phyloP scores from a whole-genome alignment of 169 alveolate genomes.

The Perkinsus chesapeaki region DNA sequence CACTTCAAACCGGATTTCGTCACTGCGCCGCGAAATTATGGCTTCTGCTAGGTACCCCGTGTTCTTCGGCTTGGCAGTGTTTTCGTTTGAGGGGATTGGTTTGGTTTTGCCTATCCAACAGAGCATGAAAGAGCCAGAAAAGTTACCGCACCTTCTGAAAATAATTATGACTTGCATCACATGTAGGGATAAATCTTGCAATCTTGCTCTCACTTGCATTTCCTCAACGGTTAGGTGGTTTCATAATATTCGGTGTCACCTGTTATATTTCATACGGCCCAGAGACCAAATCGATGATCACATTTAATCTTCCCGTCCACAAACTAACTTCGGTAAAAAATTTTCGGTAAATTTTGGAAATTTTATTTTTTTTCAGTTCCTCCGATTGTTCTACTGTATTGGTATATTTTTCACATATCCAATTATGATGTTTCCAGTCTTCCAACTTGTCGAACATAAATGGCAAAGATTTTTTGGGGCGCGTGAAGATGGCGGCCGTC shows the following conservation, averaged over 20 bases:
- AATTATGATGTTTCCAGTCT: constrained; percentile 14
- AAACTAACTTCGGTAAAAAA: not conserved
- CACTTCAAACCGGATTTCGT: too few relatives aligned
- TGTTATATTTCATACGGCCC: not conserved
- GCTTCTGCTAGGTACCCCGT: constrained; percentile 9
- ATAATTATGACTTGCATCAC: not conserved
- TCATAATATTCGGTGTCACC: not conserved
- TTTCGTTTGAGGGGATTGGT: constrained; percentile 13
- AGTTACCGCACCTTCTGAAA: not conserved
- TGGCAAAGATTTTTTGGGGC: not conserved
- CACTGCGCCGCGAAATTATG: not conserved
- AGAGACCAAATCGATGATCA: constrained; percentile 8
- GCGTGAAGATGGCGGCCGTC: not conserved
- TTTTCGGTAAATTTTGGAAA: not conserved
- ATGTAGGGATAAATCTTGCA: not conserved
- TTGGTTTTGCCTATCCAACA: constrained; percentile 1
- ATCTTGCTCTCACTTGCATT: not conserved
- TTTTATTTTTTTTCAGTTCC: not conserved
- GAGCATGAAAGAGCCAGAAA: constrained; percentile 5
- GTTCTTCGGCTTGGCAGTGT: constrained; percentile 12
- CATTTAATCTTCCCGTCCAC: constrained; percentile 6
- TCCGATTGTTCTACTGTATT: constrained; percentile 4
- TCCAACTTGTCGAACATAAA: not conserved
- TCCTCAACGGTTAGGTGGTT: not conserved
- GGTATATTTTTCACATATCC: constrained; percentile 11